Base-by-base conservation (phyloP, 1,284 basidiomycete genomes). In the Fomitopsis schrenkii region DNA sequence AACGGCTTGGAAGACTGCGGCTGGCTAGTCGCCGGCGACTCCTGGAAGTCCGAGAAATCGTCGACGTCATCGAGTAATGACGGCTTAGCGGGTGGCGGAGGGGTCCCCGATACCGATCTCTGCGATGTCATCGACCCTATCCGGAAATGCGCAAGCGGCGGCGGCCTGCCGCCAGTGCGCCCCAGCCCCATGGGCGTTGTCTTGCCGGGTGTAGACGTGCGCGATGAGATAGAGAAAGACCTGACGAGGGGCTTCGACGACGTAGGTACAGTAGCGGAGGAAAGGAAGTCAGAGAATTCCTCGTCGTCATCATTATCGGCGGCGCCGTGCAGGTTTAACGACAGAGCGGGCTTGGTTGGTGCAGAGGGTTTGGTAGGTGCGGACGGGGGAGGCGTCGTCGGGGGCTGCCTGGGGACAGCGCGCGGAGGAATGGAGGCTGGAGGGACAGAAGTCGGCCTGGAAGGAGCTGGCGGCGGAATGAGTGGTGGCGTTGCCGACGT, bases 261-360 rank as follows among this genome's bases (percentile, higher is more conserved):
- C 17, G 57, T 58, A 26, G 62, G 60, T 57, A 60, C 44, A 14
- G 64, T 60, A n/a, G 60, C 40, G 8, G 57, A 59, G 3, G 68
- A 67, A 36, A 66, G 64, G 63, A 74, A 74, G 56, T 70, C 70
- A 5, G 71, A 66, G 58, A 72, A 73, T n/a, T 71, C 71, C 44
- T 70, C 69, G 41, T 68, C 68, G 52, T 68, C 67, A 44, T 64
- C 65, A 38, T 61, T 30, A 17, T 15, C 15, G 28, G 15, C 56
- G 57, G 63, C 53, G n/a, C 14, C 38, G 9, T 40, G 26, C 19
- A 55, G 48, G 26, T 55, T 46, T 22, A 63, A 54, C 17, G 59
- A 19, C 9, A 55, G 48, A 14, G 59, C 42, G 46, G 54, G 15
- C 50, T 55, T 55, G 14, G 45, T 30, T 12, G 52, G n/a, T 38